Evolutionary conservation across 2,329 filamentous ascomycete species (phyloP), one percentile per base, ranked within the genome.

Genomic region (Escovopsis sp.): DNA sequence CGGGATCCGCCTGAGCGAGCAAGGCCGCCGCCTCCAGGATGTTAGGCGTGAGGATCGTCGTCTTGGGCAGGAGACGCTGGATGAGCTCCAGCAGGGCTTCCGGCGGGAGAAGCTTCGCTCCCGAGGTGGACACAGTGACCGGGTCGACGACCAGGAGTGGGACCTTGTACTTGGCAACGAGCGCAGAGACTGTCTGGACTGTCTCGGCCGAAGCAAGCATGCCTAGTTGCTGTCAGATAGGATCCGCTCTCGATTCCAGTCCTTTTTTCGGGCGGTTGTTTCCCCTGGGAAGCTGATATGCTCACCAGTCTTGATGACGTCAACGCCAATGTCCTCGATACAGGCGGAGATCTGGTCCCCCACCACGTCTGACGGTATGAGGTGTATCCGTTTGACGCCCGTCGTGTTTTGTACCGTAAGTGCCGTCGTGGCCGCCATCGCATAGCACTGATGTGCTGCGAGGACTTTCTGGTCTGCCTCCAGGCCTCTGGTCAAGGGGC

Each of bases 391-490:
- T 41, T 75, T 66, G 12, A 96, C 86, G 4, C 85, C 85, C 35
- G 72, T 67, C 0, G 90, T 98, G 57, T 96, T 94, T 53, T 96
- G 90, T 13, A 85, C 87, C n/a, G 90, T 98, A 51, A 98, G 63
- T 15, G 88, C 88, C 12, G 88, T 92, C 9, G 88, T 94, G 16
- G 87, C 85, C 34, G 88, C 94, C 76, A 94, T 92, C 40, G 85
- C 86, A 66, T 96, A 96, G 61, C 83, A 90, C 40, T 80, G 78
- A 70, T 96, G 86, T 14, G 83, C 84, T 31, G 86, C 81, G 41
- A 94, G 79, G 41, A 93, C 86, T 55, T 94, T 93, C 53, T 96
- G 87, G 54, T 96, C 88, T 27, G 88, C 90, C 57, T 98, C 88
- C 25, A 98, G 73, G 35, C 88, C 90, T 37, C 87, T 94, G 49